phyloP scores from a whole-genome alignment of 2,329 filamentous ascomycete genomes.

The Truncatella angustata region DNA sequence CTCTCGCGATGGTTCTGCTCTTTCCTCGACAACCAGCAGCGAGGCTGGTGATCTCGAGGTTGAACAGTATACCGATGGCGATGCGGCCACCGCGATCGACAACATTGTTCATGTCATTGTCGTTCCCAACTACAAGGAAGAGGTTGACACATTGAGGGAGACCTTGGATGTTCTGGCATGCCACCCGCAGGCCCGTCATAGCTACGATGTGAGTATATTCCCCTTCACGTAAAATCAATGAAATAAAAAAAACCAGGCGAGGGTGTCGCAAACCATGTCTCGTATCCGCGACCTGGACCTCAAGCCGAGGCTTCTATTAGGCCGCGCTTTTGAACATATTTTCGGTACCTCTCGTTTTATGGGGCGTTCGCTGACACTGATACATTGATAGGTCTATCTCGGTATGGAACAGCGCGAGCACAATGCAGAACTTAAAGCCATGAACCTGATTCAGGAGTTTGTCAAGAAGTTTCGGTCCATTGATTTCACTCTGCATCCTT shows the following conservation, averaged over 20 bases:
- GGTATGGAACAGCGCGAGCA: conserved; percentile 71
- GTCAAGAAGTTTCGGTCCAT: conserved; percentile 64
- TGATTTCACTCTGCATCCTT: conserved; percentile 65
- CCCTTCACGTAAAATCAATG: no score
- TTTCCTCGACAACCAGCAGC: conserved; percentile 45
- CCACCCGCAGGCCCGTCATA: conserved; percentile 60
- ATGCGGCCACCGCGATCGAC: conserved; percentile 36
- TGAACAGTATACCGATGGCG: conserved; percentile 44
- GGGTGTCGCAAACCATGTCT: no score
- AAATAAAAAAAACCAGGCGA: no score
- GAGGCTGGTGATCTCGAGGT: conserved; percentile 51
- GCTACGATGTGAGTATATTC: conserved; percentile 71
- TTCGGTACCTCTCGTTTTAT: no score
- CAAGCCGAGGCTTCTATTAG: no score
- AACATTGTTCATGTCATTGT: conserved; percentile 64
- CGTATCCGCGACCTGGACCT: no score
- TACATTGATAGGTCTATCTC: conserved; percentile 57
- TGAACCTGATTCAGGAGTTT: conserved; percentile 60
- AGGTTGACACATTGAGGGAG: conserved; percentile 64
- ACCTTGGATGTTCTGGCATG: conserved; percentile 68
- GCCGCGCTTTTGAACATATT: no score
- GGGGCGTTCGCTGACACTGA: no score
- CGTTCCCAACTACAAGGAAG: conserved; percentile 74
- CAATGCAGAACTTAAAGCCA: conserved; percentile 60
- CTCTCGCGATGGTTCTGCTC: conserved; percentile 34